Base-by-base conservation (phyloP, 257 asterid species). In the Gentiana macrophylla region DNA sequence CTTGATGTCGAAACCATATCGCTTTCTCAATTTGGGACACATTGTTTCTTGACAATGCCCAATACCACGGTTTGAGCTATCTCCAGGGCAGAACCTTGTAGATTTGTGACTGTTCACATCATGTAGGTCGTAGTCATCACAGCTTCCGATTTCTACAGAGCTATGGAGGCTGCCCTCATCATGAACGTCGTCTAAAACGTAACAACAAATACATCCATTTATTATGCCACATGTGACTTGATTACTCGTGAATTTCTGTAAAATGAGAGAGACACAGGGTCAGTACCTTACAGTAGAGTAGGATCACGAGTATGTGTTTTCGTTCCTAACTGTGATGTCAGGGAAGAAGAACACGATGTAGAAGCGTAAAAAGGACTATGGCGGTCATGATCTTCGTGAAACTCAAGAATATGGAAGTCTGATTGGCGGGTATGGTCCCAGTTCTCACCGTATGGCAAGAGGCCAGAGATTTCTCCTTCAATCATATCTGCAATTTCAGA, bases 401-500 rank as follows among this genome's bases (percentile, higher is more conserved):
- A 72, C 64, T 70, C 76, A 43, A 70, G 59, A n/a, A 68, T 53
- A 55, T 80, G 82, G 66, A 63, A 67, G 33, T 67, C 74, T 36
- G 77, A 15, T 35, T 63, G 41, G 55, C 57, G 70, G 56, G 63
- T 65, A 50, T 69, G 69, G 33, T 56, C 79, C 52, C 77, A 63
- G 41, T 60, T 65, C 62, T 74, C 77, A 77, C 92, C 77, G 34
- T 75, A 46, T 1, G 95, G 95, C 50, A 81, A 65, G 43, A 89
- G 69, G 8, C 94, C 98, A 0, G 89, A 74, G 61, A 90, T 86
- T 75, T 90, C 98, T 62, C 80, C 94, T 32, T 90, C 95, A 34
- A 90, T 90, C 98, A 86, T 90, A 66, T 86, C 76, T 12, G 96
- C 95, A 58, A 90, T 90, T 65, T 90, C 96, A 2, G 78, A 70